A percentile compares a stretch with the other conserved stretches of the same genome.
phyloP scores from a whole-genome alignment of 306 rosid species.

The Castanospermum australe region DNA sequence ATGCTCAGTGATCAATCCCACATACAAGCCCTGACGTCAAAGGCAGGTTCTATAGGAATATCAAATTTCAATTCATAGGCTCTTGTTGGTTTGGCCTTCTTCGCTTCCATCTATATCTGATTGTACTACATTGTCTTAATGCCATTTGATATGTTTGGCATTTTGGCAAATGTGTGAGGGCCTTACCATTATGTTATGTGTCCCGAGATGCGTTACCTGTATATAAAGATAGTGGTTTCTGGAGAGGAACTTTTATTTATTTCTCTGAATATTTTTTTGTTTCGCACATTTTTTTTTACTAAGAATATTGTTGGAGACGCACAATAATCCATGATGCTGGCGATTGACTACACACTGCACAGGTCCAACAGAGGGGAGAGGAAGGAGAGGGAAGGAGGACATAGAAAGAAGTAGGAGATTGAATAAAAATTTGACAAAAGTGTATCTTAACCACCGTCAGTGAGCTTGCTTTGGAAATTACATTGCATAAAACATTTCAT shows the following conservation, averaged over 20 bases:
- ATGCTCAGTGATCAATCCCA: constrained; percentile 2
- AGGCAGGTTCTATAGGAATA: not conserved
- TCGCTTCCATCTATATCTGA: not conserved
- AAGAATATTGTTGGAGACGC: not conserved
- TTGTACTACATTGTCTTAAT: not conserved
- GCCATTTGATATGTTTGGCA: not conserved
- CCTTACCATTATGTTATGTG: constrained; percentile 15
- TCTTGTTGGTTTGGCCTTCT: not conserved
- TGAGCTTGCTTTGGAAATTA: not conserved
- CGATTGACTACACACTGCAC: not conserved
- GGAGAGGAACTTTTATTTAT: not conserved
- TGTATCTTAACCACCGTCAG: too few relatives aligned
- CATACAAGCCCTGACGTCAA: not conserved
- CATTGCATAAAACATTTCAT: too few relatives aligned
- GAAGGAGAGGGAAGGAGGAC: too few relatives aligned
- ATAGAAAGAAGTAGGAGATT: too few relatives aligned
- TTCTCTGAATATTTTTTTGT: not conserved
- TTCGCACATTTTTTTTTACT: not conserved
- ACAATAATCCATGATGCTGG: not conserved
- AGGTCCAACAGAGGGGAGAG: not conserved
- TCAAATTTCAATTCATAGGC: too few relatives aligned
- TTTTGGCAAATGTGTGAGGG: not conserved
- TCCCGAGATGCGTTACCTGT: constrained; percentile 3
- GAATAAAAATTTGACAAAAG: too few relatives aligned
- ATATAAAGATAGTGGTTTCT: constrained; percentile 1